Conservation (phyloP, 2,329 filamentous ascomycete genomes). For the Graphilbum fragrans region DNA sequence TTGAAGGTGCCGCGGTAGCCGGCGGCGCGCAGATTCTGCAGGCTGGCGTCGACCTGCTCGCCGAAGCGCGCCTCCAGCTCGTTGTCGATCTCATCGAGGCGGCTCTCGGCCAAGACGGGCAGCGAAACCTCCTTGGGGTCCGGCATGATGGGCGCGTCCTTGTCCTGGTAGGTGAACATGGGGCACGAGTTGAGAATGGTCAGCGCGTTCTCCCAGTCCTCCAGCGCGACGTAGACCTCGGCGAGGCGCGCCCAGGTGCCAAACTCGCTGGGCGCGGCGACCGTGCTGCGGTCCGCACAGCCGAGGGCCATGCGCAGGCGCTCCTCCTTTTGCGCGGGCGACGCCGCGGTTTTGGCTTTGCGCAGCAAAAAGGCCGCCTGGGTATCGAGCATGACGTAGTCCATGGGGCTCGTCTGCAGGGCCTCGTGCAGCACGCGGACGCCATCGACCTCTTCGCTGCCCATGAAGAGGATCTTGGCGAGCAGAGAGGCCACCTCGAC, state of each 20-base stretch:
- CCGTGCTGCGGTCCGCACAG: constrained; percentile 87
- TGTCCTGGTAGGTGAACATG: constrained; percentile 99
- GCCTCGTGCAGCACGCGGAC: constrained; percentile 80
- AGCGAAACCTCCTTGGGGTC: constrained; percentile 81
- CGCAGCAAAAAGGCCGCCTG: constrained; percentile 85
- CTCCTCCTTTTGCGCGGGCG: constrained; percentile 44
- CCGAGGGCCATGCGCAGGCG: constrained; percentile 78
- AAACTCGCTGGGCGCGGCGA: constrained; percentile 93
- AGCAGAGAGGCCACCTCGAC: constrained; percentile 89
- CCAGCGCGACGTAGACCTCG: constrained; percentile 85
- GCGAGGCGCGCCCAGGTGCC: constrained; percentile 90
- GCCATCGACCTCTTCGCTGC: constrained; percentile 93
- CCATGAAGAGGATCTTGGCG: constrained; percentile 83
- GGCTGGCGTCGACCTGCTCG: constrained; percentile 77
- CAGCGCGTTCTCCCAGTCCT: constrained; percentile 93
- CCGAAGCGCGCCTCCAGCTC: constrained; percentile 69
- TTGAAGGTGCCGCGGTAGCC: constrained; percentile 92
- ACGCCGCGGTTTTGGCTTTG: constrained; percentile 54
- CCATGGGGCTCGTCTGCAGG: constrained; percentile 87
- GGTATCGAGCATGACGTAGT: constrained; percentile 90
- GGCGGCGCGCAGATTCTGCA: constrained; percentile 76
- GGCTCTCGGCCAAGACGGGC: constrained; percentile 76
- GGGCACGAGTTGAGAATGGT: constrained; percentile 95
- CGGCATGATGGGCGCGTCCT: constrained; percentile 88
- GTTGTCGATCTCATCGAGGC: constrained; percentile 93